These are phyloP conservation scores for Coniferiporia weirii DNA, from an alignment of 1,284 basidiomycete species.

Conservation along the genomic window DNA sequence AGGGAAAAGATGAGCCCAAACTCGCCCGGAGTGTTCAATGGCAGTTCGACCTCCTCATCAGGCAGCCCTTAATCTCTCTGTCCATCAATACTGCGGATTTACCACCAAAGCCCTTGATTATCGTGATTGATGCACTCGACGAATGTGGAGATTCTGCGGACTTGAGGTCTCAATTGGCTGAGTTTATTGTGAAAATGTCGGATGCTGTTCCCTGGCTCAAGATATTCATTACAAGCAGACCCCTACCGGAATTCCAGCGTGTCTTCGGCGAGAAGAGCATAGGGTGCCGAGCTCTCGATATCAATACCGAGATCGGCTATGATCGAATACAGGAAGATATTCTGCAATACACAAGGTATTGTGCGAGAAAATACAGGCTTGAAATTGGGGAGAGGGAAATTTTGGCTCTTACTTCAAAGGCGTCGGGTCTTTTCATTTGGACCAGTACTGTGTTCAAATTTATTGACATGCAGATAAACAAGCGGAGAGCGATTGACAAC, in stretches of 20 bases:
- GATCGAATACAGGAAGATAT: neutral
- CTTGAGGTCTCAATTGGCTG: neutral
- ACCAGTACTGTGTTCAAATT: constrained; percentile 26
- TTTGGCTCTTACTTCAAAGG: constrained; percentile 22
- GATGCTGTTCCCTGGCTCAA: neutral
- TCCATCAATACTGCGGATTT: no score
- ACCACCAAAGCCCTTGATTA: neutral
- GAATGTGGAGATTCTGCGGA: neutral
- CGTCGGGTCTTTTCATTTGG: constrained; percentile 27
- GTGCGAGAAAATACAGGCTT: no score
- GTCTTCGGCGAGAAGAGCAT: neutral
- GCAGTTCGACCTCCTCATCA: neutral
- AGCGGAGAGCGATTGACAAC: neutral
- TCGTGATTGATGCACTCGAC: constrained; percentile 6
- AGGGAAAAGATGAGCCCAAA: neutral
- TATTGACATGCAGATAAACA: constrained; percentile 16
- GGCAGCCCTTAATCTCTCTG: neutral
- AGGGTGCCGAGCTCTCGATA: neutral
- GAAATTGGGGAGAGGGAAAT: constrained; percentile 11
- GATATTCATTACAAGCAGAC: constrained; percentile 1
- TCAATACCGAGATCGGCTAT: neutral
- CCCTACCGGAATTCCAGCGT: neutral
- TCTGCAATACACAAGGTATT: neutral
- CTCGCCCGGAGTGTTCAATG: neutral
- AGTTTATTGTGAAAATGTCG: neutral